Conservation (phyloP, 2,329 filamentous ascomycete species). For the Colletotrichum incanum region DNA sequence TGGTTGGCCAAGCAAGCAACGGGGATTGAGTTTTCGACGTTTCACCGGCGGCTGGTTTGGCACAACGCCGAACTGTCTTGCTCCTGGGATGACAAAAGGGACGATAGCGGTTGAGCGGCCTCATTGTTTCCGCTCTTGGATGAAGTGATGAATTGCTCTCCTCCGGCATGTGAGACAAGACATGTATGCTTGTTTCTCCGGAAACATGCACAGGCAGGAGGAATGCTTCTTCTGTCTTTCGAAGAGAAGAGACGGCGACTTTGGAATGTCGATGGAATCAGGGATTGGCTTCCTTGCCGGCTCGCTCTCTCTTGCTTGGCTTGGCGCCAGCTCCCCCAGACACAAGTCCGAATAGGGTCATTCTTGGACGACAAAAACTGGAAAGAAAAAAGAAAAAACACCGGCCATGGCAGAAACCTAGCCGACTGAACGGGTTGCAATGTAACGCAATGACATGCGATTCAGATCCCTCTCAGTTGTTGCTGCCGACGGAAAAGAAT, state of each 20-base stretch:
- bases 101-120: background rate
- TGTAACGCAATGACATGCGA: conserved; percentile 33
- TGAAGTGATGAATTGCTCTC: conserved; percentile 9
- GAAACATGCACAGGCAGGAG: conserved; percentile 4
- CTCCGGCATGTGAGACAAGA: conserved; percentile 20
- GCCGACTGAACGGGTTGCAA: conserved; percentile 6
- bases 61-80: background rate
- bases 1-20: conserved; percentile 14
- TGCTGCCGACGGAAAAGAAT: conserved; percentile 7
- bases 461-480: conserved; percentile 11
- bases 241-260: conserved; percentile 2
- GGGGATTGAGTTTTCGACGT: conserved; percentile 30
- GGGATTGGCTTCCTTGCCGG: conserved; percentile 1
- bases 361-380: conserved; percentile 12
- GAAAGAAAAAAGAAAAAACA: conserved; percentile 1
- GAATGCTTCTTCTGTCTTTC: conserved; percentile 21
- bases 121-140: conserved; percentile 8
- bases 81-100: background rate
- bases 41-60: background rate
- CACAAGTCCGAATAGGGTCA: conserved; percentile 18
- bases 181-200: conserved; percentile 16
- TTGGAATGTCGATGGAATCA: conserved; percentile 8
- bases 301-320: background rate
- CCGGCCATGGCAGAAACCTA: conserved; percentile 30
- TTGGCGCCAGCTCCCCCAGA: conserved; percentile 1